phyloP scores from a whole-genome alignment of 768 basidiomycete genomes.

The button mushroom (Agaricus bisporus) region DNA sequence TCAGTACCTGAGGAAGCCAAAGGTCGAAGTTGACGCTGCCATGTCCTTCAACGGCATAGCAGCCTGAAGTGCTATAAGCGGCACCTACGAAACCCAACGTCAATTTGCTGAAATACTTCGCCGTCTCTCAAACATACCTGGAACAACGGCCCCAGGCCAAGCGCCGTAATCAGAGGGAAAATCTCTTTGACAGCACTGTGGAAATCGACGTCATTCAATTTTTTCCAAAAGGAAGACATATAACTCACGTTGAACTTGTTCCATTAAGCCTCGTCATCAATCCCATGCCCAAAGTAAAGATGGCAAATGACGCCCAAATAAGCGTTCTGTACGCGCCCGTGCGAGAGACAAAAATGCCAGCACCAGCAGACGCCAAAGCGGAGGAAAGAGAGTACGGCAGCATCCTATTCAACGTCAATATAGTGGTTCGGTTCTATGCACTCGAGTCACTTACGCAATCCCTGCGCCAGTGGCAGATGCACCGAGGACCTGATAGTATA shows the following conservation, averaged over 20 bases:
- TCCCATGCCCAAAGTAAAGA: slow-evolving; percentile 61
- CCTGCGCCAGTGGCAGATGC: slow-evolving; percentile 68
- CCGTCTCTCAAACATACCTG: slow-evolving; percentile 27
- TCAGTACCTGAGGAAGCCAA: slow-evolving; percentile 60
- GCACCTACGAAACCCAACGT: slow-evolving; percentile 33
- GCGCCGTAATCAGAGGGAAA: slow-evolving; percentile 58
- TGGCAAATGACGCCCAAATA: slow-evolving; percentile 55
- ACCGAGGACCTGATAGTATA: slow-evolving; percentile 77
- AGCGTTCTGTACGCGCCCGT: slow-evolving; percentile 53
- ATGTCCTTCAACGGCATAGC: slow-evolving; percentile 86
- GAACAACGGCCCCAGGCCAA: slow-evolving; percentile 64
- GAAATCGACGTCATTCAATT: not conserved
- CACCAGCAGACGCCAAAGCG: slow-evolving; percentile 44
- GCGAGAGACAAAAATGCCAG: slow-evolving; percentile 53
- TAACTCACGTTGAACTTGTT: slow-evolving; percentile 42
- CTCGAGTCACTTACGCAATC: slow-evolving; percentile 42
- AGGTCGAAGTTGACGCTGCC: slow-evolving; percentile 73
- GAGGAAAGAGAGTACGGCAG: slow-evolving; percentile 64
- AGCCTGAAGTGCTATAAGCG: slow-evolving; percentile 72
- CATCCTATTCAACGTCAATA: slow-evolving; percentile 35
- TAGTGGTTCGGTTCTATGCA: slow-evolving; percentile 18
- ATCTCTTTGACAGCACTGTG: slow-evolving; percentile 57
- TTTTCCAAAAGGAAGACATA: not conserved
- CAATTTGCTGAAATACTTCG: not conserved
- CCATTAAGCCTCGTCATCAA: slow-evolving; percentile 67